Evolutionary conservation across 441 rosid genomes (phyloP).

Genomic region (Erysimum pusillum): DNA sequence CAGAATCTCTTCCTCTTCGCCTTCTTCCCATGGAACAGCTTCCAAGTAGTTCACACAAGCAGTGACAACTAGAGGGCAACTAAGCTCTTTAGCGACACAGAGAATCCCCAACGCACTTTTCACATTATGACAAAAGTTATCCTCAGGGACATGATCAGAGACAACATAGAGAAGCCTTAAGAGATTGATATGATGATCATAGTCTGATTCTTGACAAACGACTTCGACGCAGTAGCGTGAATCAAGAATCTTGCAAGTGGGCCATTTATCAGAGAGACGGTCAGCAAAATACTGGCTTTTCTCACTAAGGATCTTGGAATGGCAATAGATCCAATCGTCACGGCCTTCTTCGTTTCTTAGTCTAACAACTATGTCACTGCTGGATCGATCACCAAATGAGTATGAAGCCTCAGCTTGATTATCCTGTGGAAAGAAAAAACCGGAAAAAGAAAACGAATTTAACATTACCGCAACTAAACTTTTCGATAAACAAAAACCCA

Average conservation of each 20-base stretch:
- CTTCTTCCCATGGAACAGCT: constrained; percentile 98
- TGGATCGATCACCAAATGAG: constrained; percentile 77
- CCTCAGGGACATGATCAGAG: constrained; percentile 58
- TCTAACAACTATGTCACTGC: constrained; percentile 91
- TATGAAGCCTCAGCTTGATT: constrained; percentile 55
- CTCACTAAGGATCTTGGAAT: constrained; percentile 70
- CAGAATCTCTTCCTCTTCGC: constrained; percentile 91
- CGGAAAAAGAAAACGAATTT: neutral
- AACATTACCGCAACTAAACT: neutral
- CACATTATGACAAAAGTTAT: constrained; percentile 77
- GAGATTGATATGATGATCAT: constrained; percentile 80
- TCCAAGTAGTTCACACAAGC: constrained; percentile 88
- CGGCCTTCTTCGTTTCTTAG: constrained; percentile 81
- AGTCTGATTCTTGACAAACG: constrained; percentile 75
- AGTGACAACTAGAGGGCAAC: constrained; percentile 63
- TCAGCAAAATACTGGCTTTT: constrained; percentile 86
- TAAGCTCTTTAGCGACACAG: constrained; percentile 74
- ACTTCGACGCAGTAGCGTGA: constrained; percentile 91
- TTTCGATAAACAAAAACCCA: constrained; percentile 7
- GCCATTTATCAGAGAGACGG: constrained; percentile 93
- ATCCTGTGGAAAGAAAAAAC: constrained; percentile 46
- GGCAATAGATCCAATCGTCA: constrained; percentile 92
- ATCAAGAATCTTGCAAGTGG: constrained; percentile 92
- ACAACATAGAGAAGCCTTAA: constrained; percentile 75
- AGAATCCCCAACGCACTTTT: constrained; percentile 85